Conservation (phyloP, 148 eudicot species). For the Selenicereus undatus region DNA sequence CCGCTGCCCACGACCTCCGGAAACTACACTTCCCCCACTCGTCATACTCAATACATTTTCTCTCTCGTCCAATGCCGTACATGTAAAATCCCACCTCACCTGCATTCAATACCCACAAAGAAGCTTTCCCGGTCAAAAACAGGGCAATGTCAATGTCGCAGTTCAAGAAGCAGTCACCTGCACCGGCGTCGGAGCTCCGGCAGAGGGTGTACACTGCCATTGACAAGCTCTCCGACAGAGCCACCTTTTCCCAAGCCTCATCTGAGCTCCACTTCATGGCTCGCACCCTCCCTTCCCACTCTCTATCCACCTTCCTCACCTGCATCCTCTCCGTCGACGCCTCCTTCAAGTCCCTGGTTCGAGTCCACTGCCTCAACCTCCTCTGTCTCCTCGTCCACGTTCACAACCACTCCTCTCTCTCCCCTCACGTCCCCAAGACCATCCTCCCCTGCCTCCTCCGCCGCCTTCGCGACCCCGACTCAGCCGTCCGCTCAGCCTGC, state of each 20-base stretch:
- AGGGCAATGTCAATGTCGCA: slow-evolving; percentile 2
- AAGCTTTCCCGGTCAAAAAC: too few species aligned
- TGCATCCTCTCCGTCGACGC: slow-evolving; percentile 46
- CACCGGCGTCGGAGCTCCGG: slow-evolving; percentile 38
- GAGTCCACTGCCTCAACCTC: slow-evolving; percentile 40
- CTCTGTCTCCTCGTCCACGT: slow-evolving; percentile 27
- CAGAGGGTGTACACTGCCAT: slow-evolving; percentile 42
- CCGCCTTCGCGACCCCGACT: slow-evolving; percentile 54
- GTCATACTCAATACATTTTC: not conserved
- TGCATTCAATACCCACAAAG: not conserved
- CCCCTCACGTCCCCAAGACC: slow-evolving; percentile 43
- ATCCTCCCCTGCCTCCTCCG: slow-evolving; percentile 36
- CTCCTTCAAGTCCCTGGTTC: slow-evolving; percentile 46
- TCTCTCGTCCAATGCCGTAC: slow-evolving; percentile 1
- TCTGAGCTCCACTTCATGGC: slow-evolving; percentile 44
- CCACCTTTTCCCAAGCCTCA: slow-evolving; percentile 49
- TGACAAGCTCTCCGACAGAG: slow-evolving; percentile 60
- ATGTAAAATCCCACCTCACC: not conserved
- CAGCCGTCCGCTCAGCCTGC: slow-evolving; percentile 46
- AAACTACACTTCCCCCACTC: not conserved
- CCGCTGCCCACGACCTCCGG: slow-evolving; percentile 5
- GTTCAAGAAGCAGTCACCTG: slow-evolving; percentile 4
- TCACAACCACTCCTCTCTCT: slow-evolving; percentile 30
- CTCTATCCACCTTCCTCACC: slow-evolving; percentile 44
- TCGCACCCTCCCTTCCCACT: slow-evolving; percentile 25